phyloP scores from a whole-genome alignment of 139 green algal genomes.

The Auxenochlorella pyrenoidosa region DNA sequence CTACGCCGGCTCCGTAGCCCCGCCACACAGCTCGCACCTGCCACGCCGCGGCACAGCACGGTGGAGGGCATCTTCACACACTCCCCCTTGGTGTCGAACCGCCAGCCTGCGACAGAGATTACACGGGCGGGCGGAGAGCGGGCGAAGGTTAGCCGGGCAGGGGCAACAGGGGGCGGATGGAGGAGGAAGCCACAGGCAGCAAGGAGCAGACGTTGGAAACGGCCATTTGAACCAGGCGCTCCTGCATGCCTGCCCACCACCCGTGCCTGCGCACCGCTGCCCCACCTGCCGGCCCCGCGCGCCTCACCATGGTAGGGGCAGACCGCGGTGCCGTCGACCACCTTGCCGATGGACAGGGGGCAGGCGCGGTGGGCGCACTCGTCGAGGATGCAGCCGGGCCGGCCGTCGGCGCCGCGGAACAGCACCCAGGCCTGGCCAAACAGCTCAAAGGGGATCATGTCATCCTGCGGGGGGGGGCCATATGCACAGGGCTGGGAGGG shows the following conservation, averaged over 20 bases:
- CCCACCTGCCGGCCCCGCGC: neutral
- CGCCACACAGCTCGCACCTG: too few species aligned
- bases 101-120: slow-evolving; percentile 70
- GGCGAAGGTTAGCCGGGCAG: too few species aligned
- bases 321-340: slow-evolving; percentile 57
- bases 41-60: slow-evolving; percentile 71
- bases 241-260: neutral
- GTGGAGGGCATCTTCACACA: slow-evolving; percentile 96
- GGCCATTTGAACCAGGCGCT: too few species aligned
- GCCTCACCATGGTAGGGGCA: slow-evolving; percentile 92
- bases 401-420: slow-evolving; percentile 75
- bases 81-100: slow-evolving; percentile 80
- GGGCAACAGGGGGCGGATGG: neutral
- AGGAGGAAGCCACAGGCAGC: neutral
- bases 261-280: neutral
- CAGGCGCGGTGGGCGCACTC: slow-evolving; percentile 96
- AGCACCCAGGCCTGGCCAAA: slow-evolving; percentile 97
- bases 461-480: slow-evolving; percentile 12
- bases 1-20: too few species aligned
- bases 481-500: too few species aligned
- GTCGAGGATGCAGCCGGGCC: slow-evolving; percentile 64
- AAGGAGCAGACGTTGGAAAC: too few species aligned
- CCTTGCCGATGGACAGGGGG: slow-evolving; percentile 87
- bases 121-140: neutral
- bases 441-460: slow-evolving; percentile 84